Percentiles rank a stretch among this genome's conserved stretches.
phyloP scores from a whole-genome alignment of 2,329 filamentous ascomycete genomes.

The Diaporthe sp. region DNA sequence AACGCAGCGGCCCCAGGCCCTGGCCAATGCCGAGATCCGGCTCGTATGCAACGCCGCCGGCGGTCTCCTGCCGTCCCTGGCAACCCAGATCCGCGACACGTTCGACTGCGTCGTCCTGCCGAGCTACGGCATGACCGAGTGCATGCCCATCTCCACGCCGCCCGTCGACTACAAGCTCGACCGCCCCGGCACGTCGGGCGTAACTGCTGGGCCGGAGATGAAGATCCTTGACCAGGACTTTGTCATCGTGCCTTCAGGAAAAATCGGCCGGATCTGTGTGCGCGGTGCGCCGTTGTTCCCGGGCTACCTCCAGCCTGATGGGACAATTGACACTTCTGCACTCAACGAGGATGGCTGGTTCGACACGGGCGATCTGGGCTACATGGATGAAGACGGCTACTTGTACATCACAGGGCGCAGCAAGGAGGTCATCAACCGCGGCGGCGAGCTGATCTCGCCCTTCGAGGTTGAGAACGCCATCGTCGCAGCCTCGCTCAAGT shows the following conservation, averaged over 20 bases:
- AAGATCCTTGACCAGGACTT: constrained; percentile 81
- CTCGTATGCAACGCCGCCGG: constrained; percentile 92
- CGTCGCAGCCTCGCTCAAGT: constrained; percentile 34
- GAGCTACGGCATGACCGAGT: constrained; percentile 94
- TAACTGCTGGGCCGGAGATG: constrained; percentile 87
- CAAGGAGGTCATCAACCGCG: constrained; percentile 94
- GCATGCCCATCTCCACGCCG: constrained; percentile 87
- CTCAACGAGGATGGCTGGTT: constrained; percentile 86
- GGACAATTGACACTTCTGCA: constrained; percentile 78
- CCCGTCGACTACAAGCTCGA: constrained; percentile 73
- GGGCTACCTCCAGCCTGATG: constrained; percentile 85
- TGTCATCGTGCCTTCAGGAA: constrained; percentile 75
- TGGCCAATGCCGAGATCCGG: constrained; percentile 74
- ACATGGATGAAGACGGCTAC: constrained; percentile 84
- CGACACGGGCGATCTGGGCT: constrained; percentile 89
- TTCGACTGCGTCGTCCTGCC: constrained; percentile 87
- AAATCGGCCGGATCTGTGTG: constrained; percentile 87
- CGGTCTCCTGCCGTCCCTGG: constrained; percentile 84
- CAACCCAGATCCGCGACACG: constrained; percentile 81
- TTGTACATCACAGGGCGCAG: constrained; percentile 90
- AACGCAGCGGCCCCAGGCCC: constrained; percentile 67
- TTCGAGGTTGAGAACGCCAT: constrained; percentile 85
- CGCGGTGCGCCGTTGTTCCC: constrained; percentile 85
- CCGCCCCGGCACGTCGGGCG: constrained; percentile 80
- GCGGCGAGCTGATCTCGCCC: constrained; percentile 89